Base-by-base conservation (phyloP, 108 stramenopile species). In the Conticribra weissflogii region DNA sequence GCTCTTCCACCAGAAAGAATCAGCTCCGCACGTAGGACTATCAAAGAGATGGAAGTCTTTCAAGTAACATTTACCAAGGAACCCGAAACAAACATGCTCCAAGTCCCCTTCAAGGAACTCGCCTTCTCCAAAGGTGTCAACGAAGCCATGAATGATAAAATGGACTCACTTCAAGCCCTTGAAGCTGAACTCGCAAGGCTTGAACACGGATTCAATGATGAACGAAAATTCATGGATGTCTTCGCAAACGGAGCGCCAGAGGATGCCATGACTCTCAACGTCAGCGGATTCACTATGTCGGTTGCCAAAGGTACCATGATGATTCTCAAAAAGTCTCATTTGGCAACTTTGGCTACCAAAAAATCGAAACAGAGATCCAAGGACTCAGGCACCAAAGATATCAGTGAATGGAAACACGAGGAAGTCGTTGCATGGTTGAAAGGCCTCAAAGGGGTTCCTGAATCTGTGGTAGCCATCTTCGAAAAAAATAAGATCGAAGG, bases 251-350 rank as follows among this genome's bases (percentile, higher is more conserved):
- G 59, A 3, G 51, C 54, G 27, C 2, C 48, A 12, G 54, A 79
- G 52, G 71, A 72, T 41, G 21, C 48, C 0, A 56, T 79, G 3
- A n/a, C 57, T 1, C 71, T 79, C 47, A 79, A 79, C 62, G 78
- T 79, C 29, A 72, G 70, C 22, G 78, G 78, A 19, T 72, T 71
- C 18, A 50, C 50, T 9, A 72, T 79, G 78, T 51, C 57, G 27
- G 72, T 71, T 47, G 72, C 16, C 3, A 64, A 71, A 18, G 2
- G 45, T 9, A 79, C 78, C 18, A 47, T 72, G 44, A 59, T 54
- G 21, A 12, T 36, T 29, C 32, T 23, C 45, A 41, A 72, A 25
- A 71, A 72, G 45, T 78, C 77, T 33, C 64, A 66, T 1, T 49
- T 78, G 14, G 72, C 72, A 9, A 41, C 36, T n/a, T n/a, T n/a